Evolutionary conservation across 495 filamentous ascomycete species (phyloP).

Genomic region (Tetracladium setigerum): DNA sequence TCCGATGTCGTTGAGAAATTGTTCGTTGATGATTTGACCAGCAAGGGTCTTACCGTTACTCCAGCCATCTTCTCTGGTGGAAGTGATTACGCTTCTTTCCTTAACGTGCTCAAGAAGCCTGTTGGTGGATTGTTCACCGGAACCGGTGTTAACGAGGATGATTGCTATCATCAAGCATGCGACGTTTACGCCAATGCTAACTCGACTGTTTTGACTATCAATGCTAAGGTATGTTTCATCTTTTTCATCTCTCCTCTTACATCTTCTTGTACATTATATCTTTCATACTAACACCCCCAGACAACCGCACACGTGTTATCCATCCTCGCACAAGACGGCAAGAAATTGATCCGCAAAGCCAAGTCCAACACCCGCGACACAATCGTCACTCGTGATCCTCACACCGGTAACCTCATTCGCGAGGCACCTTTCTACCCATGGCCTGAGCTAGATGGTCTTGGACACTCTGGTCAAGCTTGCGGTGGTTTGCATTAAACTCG

Average conservation of each 20-base stretch:
- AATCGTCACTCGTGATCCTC: neutral
- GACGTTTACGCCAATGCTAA: slow-evolving; percentile 34
- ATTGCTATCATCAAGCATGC: slow-evolving; percentile 38
- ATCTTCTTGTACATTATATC: neutral
- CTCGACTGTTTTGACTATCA: slow-evolving; percentile 29
- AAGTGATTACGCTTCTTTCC: slow-evolving; percentile 36
- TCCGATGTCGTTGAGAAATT: slow-evolving; percentile 28
- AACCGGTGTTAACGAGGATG: slow-evolving; percentile 31
- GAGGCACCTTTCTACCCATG: no score
- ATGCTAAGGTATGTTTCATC: slow-evolving; percentile 22
- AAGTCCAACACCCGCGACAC: slow-evolving; percentile 3
- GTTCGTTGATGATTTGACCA: slow-evolving; percentile 26
- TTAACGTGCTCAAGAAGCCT: slow-evolving; percentile 27
- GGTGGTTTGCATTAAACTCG: no score
- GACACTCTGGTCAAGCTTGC: no score
- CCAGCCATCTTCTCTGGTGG: slow-evolving; percentile 30
- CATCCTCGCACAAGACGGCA: slow-evolving; percentile 29
- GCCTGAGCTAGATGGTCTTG: no score
- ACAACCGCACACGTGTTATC: slow-evolving; percentile 35
- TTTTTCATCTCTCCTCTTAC: neutral
- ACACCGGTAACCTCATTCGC: no score
- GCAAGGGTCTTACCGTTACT: slow-evolving; percentile 25
- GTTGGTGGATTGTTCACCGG: slow-evolving; percentile 36
- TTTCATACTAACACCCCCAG: slow-evolving; percentile 9
- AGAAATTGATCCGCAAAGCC: slow-evolving; percentile 31